phyloP scores from a whole-genome alignment of 495 filamentous ascomycete genomes.

The Hypomontagnella monticulosa region DNA sequence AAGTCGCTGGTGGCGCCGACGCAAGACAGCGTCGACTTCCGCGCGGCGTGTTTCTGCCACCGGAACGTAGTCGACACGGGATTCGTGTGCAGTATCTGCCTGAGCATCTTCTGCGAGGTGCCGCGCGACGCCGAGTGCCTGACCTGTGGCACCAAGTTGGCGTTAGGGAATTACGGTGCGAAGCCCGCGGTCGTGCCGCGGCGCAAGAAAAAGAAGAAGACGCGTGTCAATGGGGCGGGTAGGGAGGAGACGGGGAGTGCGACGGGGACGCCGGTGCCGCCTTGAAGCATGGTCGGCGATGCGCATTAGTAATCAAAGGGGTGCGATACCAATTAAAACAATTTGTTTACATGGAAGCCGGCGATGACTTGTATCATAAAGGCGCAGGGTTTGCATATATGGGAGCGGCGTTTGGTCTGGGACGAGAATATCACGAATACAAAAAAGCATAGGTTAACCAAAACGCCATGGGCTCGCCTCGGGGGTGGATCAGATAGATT shows the following conservation, averaged over 20 bases:
- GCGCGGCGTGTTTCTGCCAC: conserved; percentile 97
- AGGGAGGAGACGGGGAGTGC: conserved; percentile 56
- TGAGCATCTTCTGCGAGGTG: conserved; percentile 73
- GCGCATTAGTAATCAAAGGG: background rate
- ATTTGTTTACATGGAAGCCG: conserved; percentile 1
- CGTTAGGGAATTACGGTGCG: conserved; percentile 75
- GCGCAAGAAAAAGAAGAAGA: conserved; percentile 77
- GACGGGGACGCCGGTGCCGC: conserved; percentile 49
- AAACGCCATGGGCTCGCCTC: background rate
- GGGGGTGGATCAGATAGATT: conserved; percentile 27
- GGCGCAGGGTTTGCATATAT: conserved; percentile 16
- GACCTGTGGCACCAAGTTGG: conserved; percentile 88
- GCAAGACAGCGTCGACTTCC: conserved; percentile 90
- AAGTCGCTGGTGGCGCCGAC: conserved; percentile 75
- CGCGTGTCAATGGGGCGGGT: conserved; percentile 46
- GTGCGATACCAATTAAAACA: background rate
- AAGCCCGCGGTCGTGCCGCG: conserved; percentile 78
- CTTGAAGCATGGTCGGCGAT: background rate
- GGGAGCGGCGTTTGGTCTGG: conserved; percentile 10
- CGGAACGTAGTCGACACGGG: conserved; percentile 88
- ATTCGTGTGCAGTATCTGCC: conserved; percentile 93
- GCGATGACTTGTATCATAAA: conserved; percentile 11
- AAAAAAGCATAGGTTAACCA: conserved; percentile 8
- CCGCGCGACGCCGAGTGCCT: conserved; percentile 73
- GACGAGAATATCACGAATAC: conserved; percentile 14